Evolutionary conservation across 1,284 basidiomycete species (phyloP), one percentile per base, ranked within the genome.

Genomic region (Naganishia sp.): DNA sequence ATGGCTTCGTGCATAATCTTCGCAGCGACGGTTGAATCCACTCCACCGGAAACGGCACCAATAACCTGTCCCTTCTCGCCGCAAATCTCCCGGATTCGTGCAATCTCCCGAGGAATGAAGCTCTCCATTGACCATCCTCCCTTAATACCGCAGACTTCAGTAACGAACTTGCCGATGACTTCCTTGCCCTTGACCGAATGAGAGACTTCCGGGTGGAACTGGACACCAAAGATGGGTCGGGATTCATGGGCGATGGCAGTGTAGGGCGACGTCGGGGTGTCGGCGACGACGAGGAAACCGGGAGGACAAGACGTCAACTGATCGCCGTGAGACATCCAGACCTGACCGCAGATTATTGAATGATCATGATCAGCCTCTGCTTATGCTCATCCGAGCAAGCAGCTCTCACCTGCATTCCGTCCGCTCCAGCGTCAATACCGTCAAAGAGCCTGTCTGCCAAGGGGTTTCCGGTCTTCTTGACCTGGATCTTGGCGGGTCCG

Each of bases 1-100:
- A 99, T 99, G 23, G 96, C 96, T 82, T 98, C 94, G 74, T 99
- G 94, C 96, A 99, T 99, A 67, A 99, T 85, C 81, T 98, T 98
- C 54, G 96, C 96, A 11, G 96, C 96, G 23, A 99, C 96, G 0
- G 92, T 93, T 71, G 93, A 96, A 79, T 99, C 96, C 56, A 99
- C 96, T 70, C 96, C 96, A 61, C 96, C 96, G 69, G 90, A 93
- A 57, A 99, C 94, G 45, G 96, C 96, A 68, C 96, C 96, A 68
- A 99, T 95, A 57, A 99, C 96, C 69, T 94, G 91, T 49, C 94
- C 95, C 74, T 88, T 93, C 4, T 89, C 87, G 1, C 96, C 96
- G 73, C 95, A 97, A 63, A 99, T 94, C 62, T 96, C 89, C 67
- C 91, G 87, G 75, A 99, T 99, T 58, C 96, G 88, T 18, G 86